Percentiles rank a stretch among this genome's conserved stretches.
Evolutionary conservation across 331 rosid genomes (phyloP).

Genomic region (Malus hybrid): DNA sequence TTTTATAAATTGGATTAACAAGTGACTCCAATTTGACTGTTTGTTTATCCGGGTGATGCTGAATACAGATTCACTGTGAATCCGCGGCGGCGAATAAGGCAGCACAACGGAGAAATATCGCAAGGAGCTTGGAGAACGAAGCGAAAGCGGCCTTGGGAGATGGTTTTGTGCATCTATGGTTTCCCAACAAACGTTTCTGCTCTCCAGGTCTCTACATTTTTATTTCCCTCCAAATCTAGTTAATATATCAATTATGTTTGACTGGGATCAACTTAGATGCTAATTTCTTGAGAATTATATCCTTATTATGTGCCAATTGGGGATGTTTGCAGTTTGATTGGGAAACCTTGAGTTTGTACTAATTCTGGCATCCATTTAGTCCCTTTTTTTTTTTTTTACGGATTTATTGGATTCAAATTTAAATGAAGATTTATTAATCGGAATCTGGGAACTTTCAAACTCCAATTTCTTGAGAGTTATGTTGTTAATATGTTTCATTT

Average conservation of each 20-base stretch:
- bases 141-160: conserved; percentile 81
- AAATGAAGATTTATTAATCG: neutral
- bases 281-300: neutral
- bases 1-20: neutral
- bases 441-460: neutral
- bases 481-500: neutral
- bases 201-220: conserved; percentile 55
- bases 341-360: neutral
- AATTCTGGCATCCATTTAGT: neutral
- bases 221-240: neutral
- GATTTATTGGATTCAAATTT: neutral
- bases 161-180: conserved; percentile 83
- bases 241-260: neutral
- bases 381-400: neutral
- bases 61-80: conserved; percentile 75
- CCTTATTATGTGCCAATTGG: neutral
- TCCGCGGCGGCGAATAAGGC: conserved; percentile 84
- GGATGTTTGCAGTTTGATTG: neutral
- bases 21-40: neutral
- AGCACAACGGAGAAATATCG: conserved; percentile 87
- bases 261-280: neutral
- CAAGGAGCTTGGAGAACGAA: conserved; percentile 77
- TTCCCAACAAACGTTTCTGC: conserved; percentile 85
- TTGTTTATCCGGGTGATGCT: neutral
- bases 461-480: neutral